Conservation (phyloP, 495 filamentous ascomycete species). For the Daldinia decipiens region DNA sequence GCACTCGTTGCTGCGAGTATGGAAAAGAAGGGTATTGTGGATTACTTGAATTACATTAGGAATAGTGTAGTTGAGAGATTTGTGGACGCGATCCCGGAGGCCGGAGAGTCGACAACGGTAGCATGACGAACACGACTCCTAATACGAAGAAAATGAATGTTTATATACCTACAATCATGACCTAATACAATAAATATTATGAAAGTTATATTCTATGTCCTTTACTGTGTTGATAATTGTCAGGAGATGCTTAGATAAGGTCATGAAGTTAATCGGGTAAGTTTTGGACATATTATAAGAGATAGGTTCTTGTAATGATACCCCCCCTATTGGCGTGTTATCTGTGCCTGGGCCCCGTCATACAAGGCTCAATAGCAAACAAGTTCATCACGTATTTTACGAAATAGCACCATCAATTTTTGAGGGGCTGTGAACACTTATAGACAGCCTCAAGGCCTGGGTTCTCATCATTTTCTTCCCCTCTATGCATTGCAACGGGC, state of each 20-base stretch:
- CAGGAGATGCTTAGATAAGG: background rate
- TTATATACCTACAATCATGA: conserved; percentile 40
- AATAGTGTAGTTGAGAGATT: conserved; percentile 37
- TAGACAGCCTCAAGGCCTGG: background rate
- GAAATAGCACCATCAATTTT: background rate
- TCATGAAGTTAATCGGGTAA: background rate
- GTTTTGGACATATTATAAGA: background rate
- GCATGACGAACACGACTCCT: conserved; percentile 36
- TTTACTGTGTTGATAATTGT: background rate
- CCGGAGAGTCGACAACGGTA: conserved; percentile 38
- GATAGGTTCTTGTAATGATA: background rate
- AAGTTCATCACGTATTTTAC: background rate
- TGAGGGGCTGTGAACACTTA: background rate
- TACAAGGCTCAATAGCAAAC: background rate
- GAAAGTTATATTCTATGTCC: background rate
- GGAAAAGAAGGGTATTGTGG: conserved; percentile 52
- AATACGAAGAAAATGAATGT: conserved; percentile 12
- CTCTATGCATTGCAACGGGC: background rate
- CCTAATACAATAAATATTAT: conserved; percentile 39
- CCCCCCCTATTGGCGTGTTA: background rate
- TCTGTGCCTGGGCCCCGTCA: background rate
- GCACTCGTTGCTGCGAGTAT: conserved; percentile 73
- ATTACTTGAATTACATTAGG: conserved; percentile 38
- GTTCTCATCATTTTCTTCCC: background rate
- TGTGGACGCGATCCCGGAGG: conserved; percentile 32